Conservation (phyloP, 2,329 filamentous ascomycete species). For the Corinectria fuckeliana region DNA sequence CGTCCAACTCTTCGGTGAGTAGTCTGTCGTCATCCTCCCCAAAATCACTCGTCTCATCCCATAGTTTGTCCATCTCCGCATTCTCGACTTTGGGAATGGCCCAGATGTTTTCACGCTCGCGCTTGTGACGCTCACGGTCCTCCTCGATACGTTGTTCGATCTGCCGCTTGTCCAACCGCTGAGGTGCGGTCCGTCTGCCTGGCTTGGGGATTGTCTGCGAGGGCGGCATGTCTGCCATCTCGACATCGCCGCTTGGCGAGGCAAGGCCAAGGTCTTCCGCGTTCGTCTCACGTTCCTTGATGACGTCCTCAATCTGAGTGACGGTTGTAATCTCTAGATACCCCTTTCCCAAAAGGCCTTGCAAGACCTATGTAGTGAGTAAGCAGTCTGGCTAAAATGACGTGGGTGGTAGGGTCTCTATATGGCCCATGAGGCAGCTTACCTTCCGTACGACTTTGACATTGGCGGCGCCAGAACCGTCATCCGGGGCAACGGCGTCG, state of each 20-base stretch:
- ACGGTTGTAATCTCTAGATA: conserved; percentile 80
- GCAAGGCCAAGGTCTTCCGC: conserved; percentile 61
- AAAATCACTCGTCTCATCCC: conserved; percentile 86
- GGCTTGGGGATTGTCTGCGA: conserved; percentile 49
- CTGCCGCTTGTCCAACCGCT: conserved; percentile 78
- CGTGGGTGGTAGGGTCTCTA: background rate
- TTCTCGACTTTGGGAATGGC: conserved; percentile 71
- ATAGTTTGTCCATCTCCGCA: conserved; percentile 78
- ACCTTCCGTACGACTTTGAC: conserved; percentile 90
- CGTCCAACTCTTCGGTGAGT: conserved; percentile 73
- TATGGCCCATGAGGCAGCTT: conserved; percentile 31
- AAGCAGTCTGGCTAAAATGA: conserved; percentile 17
- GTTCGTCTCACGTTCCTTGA: conserved; percentile 78
- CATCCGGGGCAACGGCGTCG: conserved; percentile 86
- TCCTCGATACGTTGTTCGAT: conserved; percentile 97
- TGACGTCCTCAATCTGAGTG: conserved; percentile 78
- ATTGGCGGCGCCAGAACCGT: conserved; percentile 89
- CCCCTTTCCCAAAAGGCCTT: conserved; percentile 71
- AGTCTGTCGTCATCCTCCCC: conserved; percentile 85
- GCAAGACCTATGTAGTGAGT: conserved; percentile 61
- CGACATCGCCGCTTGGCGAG: conserved; percentile 55
- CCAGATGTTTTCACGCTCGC: conserved; percentile 92
- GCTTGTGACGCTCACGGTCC: conserved; percentile 92
- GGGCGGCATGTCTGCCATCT: conserved; percentile 50
- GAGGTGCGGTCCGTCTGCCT: conserved; percentile 41